phyloP scores from a whole-genome alignment of 495 filamentous ascomycete species.

The Glonium stellatum region DNA sequence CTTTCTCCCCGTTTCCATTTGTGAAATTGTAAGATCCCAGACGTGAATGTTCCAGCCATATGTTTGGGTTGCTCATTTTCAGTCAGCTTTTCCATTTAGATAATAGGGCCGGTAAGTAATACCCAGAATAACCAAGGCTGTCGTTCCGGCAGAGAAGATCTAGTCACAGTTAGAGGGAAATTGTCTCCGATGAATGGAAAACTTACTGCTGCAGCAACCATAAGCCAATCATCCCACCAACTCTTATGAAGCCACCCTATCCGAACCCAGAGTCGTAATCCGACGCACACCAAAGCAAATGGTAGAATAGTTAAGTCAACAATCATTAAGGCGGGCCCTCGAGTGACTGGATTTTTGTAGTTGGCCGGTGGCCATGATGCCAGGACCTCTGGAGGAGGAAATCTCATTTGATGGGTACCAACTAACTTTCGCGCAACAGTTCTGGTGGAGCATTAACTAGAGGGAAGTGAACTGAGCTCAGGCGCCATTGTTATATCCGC shows the following conservation, averaged over 20 bases:
- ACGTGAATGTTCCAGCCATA: constrained; percentile 31
- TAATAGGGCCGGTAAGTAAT: neutral
- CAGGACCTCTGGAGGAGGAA: constrained; percentile 21
- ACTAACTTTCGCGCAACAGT: constrained; percentile 4
- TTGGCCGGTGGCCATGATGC: constrained; percentile 23
- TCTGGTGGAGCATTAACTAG: constrained; percentile 8
- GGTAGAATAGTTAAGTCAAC: constrained; percentile 23
- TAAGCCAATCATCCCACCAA: constrained; percentile 29
- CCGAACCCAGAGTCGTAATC: constrained; percentile 22
- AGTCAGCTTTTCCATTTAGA: neutral
- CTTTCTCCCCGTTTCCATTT: constrained; percentile 23
- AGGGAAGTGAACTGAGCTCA: neutral
- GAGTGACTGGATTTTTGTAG: constrained; percentile 23
- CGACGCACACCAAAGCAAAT: constrained; percentile 19
- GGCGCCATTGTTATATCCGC: constrained; percentile 2
- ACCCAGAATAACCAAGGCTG: constrained; percentile 22
- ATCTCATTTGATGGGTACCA: constrained; percentile 17
- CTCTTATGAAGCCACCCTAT: constrained; percentile 17
- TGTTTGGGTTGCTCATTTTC: constrained; percentile 7
- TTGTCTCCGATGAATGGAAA: neutral
- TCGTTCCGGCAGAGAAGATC: constrained; percentile 25
- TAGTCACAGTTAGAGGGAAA: constrained; percentile 7
- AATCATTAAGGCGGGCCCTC: constrained; percentile 22
- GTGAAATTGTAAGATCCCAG: constrained; percentile 21
- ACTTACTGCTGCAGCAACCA: constrained; percentile 24